These are phyloP conservation scores for Malbranchea cinnamomea DNA, from an alignment of 2,329 filamentous ascomycete species.

Conservation along the genomic window DNA sequence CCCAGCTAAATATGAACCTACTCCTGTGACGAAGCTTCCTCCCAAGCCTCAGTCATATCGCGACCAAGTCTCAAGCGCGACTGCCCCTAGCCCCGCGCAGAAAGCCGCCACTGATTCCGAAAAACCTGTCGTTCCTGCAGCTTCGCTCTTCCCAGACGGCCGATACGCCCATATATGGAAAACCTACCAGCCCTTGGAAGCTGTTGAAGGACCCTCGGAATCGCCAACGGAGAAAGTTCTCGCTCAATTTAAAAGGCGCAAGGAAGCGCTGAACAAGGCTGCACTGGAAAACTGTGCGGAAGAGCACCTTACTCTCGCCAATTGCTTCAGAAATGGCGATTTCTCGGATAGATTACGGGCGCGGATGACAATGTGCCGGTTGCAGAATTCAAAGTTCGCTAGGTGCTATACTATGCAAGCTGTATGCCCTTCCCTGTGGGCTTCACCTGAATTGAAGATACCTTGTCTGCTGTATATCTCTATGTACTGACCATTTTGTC, in stretches of 20 bases:
- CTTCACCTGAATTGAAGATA: background rate
- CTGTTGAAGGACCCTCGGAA: conserved; percentile 55
- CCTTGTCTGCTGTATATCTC: background rate
- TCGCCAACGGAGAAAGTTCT: conserved; percentile 74
- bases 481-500: conserved; percentile 4
- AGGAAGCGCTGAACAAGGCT: conserved; percentile 58
- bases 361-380: conserved; percentile 60
- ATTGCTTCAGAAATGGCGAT: conserved; percentile 64
- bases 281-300: conserved; percentile 88
- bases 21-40: conserved; percentile 10
- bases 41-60: conserved; percentile 12
- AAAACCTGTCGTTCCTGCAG: conserved; percentile 23
- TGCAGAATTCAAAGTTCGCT: conserved; percentile 63
- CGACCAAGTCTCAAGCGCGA: conserved; percentile 9
- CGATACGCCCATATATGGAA: conserved; percentile 85
- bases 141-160: conserved; percentile 52
- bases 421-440: conserved; percentile 31
- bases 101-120: conserved; percentile 11
- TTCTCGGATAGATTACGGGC: conserved; percentile 41
- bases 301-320: conserved; percentile 67
- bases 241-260: conserved; percentile 70
- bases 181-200: conserved; percentile 59
- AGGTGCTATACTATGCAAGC: conserved; percentile 81
- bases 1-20: conserved; percentile 49
- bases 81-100: conserved; percentile 9